Conservation (phyloP, 2,329 filamentous ascomycete genomes). For the Pseudopithomyces chartarum region DNA sequence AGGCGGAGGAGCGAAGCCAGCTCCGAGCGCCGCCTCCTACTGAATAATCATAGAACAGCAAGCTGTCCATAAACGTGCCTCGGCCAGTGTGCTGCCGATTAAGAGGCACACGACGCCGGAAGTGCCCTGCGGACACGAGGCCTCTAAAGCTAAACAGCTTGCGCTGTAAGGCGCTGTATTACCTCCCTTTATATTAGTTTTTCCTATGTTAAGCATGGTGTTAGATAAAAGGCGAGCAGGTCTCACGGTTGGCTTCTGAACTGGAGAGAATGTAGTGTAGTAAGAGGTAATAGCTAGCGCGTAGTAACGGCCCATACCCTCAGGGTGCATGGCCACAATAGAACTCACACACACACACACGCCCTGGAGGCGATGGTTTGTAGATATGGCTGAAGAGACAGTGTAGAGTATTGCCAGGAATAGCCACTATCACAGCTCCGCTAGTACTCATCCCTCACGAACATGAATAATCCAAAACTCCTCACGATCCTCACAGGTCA, state of each 20-base stretch:
- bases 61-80: slow-evolving; percentile 5
- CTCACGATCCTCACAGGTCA: background rate
- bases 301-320: slow-evolving; percentile 19
- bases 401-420: background rate
- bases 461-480: background rate
- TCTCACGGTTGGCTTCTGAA: slow-evolving; percentile 23
- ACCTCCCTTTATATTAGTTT: slow-evolving; percentile 9
- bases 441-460: background rate
- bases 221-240: slow-evolving; percentile 16
- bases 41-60: background rate
- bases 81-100: slow-evolving; percentile 16
- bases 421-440: background rate
- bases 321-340: slow-evolving; percentile 19
- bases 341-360: slow-evolving; percentile 17
- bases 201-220: slow-evolving; percentile 23
- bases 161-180: slow-evolving; percentile 9
- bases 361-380: too few species aligned
- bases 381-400: background rate
- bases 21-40: slow-evolving; percentile 9
- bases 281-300: slow-evolving; percentile 17
- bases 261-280: slow-evolving; percentile 9
- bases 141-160: slow-evolving; percentile 5
- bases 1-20: slow-evolving; percentile 6
- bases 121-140: slow-evolving; percentile 14
- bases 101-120: slow-evolving; percentile 18